Evolutionary conservation across 2,329 filamentous ascomycete species (phyloP).

Genomic region (Fusarium secorum): DNA sequence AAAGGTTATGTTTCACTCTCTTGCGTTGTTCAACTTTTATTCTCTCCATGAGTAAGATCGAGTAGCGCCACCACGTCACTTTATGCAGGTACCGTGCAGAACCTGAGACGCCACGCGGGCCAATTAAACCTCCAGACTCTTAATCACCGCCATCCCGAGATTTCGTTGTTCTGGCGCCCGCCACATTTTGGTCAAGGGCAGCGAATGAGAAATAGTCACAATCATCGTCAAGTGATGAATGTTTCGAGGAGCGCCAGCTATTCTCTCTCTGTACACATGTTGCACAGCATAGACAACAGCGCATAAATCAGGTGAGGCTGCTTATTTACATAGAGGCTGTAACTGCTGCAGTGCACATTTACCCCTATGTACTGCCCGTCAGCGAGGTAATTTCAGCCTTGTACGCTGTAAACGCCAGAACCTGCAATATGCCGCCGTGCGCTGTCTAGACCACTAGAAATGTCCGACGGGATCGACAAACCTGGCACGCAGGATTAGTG

Average conservation of each 20-base stretch:
- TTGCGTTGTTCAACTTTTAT: not conserved
- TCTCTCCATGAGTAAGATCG: not conserved
- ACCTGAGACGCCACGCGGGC: conserved; percentile 46
- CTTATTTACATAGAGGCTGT: not conserved
- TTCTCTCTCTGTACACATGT: not conserved
- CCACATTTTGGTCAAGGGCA: conserved; percentile 25
- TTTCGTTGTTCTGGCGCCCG: conserved; percentile 21
- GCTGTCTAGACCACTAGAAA: conserved; percentile 11
- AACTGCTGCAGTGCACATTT: not conserved
- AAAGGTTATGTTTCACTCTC: conserved; percentile 12
- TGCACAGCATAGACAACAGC: not conserved
- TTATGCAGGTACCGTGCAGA: conserved; percentile 42
- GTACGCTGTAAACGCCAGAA: not conserved
- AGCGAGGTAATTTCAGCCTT: conserved; percentile 16
- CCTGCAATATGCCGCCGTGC: not conserved
- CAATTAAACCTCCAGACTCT: conserved; percentile 40
- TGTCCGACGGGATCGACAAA: conserved; percentile 23
- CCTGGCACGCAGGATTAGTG: conserved; percentile 18
- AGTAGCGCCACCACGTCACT: conserved; percentile 34
- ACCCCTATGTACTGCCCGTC: conserved; percentile 10
- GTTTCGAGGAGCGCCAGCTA: not conserved
- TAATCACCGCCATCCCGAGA: conserved; percentile 22
- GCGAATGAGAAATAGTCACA: conserved; percentile 8
- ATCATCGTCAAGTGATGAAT: conserved; percentile 1
- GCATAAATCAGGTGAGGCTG: conserved; percentile 14